Evolutionary conservation across 1,284 basidiomycete species (phyloP), one percentile per base, ranked within the genome.

Genomic region (Ceratobasidium sp.): DNA sequence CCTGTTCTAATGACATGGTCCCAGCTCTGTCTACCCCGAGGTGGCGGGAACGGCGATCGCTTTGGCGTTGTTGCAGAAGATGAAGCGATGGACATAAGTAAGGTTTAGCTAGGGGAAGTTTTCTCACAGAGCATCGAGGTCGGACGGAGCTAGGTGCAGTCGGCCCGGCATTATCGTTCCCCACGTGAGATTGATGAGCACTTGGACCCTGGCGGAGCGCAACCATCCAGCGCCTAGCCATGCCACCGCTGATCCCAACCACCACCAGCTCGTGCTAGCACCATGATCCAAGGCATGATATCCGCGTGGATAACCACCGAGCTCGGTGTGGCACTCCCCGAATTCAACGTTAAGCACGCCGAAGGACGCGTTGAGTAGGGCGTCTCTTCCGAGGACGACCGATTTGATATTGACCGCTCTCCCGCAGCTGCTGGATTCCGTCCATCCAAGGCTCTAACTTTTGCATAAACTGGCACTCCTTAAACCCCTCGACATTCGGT

Each of bases 1-100:
- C 95, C 94, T 58, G 92, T 93, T 78, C 92, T 89, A 77, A 92
- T 80, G 77, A 91, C 87, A 84, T 92, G 95, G 81, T 92, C 87
- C 81, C 92, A 86, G 80, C 86, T 90, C 80, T 89, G 87, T 81
- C 87, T 91, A 84, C 39, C 61, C 29, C 43, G 27, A 14, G 68
- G 68, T 48, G 68, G 68, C 29, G 68, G 68, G 8, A 71, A 7
- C 8, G 39, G 61, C 14, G 24, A 46, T 27, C n/a, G 56, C 9
- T 56, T 56, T n/a, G 56, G n/a, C 34, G 46, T 49, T 29, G n/a
- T 51, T 31, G 63, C 13, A 51, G 34, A 49, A 19, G 46, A 13
- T 11, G 37, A 63, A 58, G 37, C 53, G 22, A 53, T 19, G 27
- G 63, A 65, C 63, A 65, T 65, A 37, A 53, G 48, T 31, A 65